Base-by-base conservation (phyloP, 163 green algal species). In the Chlorella variabilis region DNA sequence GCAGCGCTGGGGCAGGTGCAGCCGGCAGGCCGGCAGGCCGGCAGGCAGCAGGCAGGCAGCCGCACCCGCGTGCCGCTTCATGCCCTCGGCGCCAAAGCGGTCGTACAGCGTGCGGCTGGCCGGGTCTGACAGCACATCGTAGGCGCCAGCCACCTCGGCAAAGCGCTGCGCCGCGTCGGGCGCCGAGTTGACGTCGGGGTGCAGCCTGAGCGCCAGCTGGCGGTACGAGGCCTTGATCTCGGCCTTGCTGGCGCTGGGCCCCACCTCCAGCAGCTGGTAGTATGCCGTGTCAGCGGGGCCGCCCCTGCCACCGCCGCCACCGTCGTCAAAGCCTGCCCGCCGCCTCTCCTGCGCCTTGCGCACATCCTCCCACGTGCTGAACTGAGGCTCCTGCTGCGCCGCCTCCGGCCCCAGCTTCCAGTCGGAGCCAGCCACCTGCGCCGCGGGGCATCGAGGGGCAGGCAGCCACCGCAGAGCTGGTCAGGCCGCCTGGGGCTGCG, bases 101-200 rank as follows among this genome's bases (percentile, higher is more conserved):
- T 92, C 83, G 51, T 92, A 92, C 51, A 92, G 85, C n/a, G 45
- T 25, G 3, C 89, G 68, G 0, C 84, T 73, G 0, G 33, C 77
- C 3, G 61, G 31, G 63, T 92, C 83, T 4, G 87, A 91, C 21
- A 92, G 79, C 45, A 84, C 75, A 61, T 92, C 89, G 33, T 92
- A 92, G 11, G 89, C 89, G 45, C 80, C 34, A 9, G 84, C 87
- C 56, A 92, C 75, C 36, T 83, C 77, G 2, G 65, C 49, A 80
- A 92, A 92, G 8, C 56, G 67, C 59, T 86, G 56, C 6, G 39
- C 59, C 8, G 89, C 87, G 42, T 90, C 85, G 25, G 71, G 34
- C 0, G 90, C 91, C 38, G 91, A 90, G 85, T 94, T 97, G 13
- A 98, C 94, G 59, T 91, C 88, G 9, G 88, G 88, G 78, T 91